Percentiles rank a stretch among this genome's conserved stretches.
Evolutionary conservation across 2,329 filamentous ascomycete species (phyloP).

Genomic region (Monilinia laxa): DNA sequence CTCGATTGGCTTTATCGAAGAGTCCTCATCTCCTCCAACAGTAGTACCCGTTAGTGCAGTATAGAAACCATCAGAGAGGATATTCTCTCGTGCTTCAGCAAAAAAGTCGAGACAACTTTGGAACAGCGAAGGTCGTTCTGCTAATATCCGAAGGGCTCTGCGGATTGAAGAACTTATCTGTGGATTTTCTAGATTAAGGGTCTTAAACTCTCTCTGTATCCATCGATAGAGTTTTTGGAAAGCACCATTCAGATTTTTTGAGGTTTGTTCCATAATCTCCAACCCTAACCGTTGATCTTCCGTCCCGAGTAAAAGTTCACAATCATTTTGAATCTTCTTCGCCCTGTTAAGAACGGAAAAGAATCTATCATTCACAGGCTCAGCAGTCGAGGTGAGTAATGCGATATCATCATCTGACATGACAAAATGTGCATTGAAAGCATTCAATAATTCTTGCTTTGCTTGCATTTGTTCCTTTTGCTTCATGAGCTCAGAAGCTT

Average conservation of each 20-base stretch:
- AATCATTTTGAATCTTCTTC: slow-evolving; percentile 85
- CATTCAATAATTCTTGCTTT: slow-evolving; percentile 74
- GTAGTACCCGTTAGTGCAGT: slow-evolving; percentile 76
- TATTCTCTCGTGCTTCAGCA: slow-evolving; percentile 82
- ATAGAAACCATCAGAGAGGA: slow-evolving; percentile 86
- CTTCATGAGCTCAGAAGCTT: slow-evolving; percentile 70
- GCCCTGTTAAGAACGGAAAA: slow-evolving; percentile 75
- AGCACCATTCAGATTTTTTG: slow-evolving; percentile 79
- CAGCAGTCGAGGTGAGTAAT: slow-evolving; percentile 72
- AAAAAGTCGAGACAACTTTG: slow-evolving; percentile 93
- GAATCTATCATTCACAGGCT: slow-evolving; percentile 82
- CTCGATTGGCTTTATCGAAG: slow-evolving; percentile 83
- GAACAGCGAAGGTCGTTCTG: slow-evolving; percentile 86
- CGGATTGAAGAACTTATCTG: slow-evolving; percentile 86
- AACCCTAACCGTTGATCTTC: slow-evolving; percentile 86
- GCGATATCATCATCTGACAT: slow-evolving; percentile 78
- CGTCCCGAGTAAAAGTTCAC: slow-evolving; percentile 82
- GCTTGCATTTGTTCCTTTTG: slow-evolving; percentile 73
- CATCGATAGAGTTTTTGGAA: slow-evolving; percentile 96
- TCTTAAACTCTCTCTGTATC: slow-evolving; percentile 92
- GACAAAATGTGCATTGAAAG: slow-evolving; percentile 80
- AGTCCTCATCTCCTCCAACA: slow-evolving; percentile 57
- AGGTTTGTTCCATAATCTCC: slow-evolving; percentile 88
- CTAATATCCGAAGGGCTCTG: slow-evolving; percentile 78
- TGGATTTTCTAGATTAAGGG: slow-evolving; percentile 87